These are phyloP conservation scores for Lophium mytilinum DNA, from an alignment of 495 filamentous ascomycete species.

Conservation along the genomic window DNA sequence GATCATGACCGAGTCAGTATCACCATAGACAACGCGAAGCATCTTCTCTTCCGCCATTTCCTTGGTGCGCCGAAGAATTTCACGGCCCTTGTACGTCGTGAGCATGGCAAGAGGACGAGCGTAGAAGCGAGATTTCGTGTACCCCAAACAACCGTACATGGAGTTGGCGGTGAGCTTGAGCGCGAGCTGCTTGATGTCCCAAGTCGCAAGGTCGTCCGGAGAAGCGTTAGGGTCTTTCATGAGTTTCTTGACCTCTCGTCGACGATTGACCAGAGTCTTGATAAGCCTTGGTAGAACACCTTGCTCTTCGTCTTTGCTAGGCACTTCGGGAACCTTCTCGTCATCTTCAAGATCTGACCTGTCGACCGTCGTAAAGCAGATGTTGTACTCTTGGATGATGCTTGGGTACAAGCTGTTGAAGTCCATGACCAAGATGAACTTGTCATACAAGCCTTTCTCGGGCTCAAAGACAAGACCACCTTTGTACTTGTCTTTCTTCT, in stretches of 20 bases:
- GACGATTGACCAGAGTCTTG: slow-evolving; percentile 76
- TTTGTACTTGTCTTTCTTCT: slow-evolving; percentile 99
- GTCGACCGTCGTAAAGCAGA: slow-evolving; percentile 97
- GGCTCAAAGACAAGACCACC: slow-evolving; percentile 97
- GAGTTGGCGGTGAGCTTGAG: slow-evolving; percentile 97
- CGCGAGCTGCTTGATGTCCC: slow-evolving; percentile 96
- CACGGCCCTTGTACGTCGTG: slow-evolving; percentile 93
- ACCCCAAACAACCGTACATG: slow-evolving; percentile 98
- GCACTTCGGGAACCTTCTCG: slow-evolving; percentile 65
- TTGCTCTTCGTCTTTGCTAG: slow-evolving; percentile 51
- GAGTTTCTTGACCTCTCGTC: slow-evolving; percentile 82
- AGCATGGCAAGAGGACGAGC: slow-evolving; percentile 90
- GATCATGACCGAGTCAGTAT: slow-evolving; percentile 99
- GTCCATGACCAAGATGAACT: slow-evolving; percentile 96
- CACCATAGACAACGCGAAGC: slow-evolving; percentile 92
- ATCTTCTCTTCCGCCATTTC: slow-evolving; percentile 82
- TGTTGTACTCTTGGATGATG: slow-evolving; percentile 98
- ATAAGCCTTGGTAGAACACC: slow-evolving; percentile 88
- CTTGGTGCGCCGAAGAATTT: slow-evolving; percentile 92
- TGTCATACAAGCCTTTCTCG: slow-evolving; percentile 94
- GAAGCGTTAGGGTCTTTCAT: slow-evolving; percentile 93
- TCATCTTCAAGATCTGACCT: slow-evolving; percentile 64
- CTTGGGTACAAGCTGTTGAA: slow-evolving; percentile 98
- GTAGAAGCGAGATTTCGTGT: slow-evolving; percentile 92
- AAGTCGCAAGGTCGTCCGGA: slow-evolving; percentile 78